phyloP scores from a whole-genome alignment of 208 protist genomes.

The Porcisia hertigi region DNA sequence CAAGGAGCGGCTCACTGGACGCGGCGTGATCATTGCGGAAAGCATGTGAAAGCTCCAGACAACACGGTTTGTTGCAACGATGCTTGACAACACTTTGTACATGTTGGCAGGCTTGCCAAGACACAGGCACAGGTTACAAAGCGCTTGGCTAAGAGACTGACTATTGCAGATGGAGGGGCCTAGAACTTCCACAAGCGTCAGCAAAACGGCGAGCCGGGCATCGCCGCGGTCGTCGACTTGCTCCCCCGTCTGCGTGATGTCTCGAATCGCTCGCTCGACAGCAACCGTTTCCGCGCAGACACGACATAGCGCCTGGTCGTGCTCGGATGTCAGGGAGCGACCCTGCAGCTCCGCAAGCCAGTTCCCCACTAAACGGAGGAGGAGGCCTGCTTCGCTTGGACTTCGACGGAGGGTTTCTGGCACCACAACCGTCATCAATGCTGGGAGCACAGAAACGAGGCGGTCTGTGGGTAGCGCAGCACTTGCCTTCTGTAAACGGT shows the following conservation, averaged over 20 bases:
- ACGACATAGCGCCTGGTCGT: constrained; percentile 5
- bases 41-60: constrained; percentile 14
- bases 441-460: constrained; percentile 5
- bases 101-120: constrained; percentile 1
- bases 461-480: neutral
- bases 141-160: neutral
- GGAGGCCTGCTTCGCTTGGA: neutral
- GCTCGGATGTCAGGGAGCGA: constrained; percentile 1
- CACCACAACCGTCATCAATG: neutral
- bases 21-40: neutral
- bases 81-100: constrained; percentile 1
- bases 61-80: neutral
- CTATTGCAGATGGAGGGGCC: neutral
- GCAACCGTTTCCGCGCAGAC: constrained; percentile 7
- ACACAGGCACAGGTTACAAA: neutral
- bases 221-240: neutral
- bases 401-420: neutral
- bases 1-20: neutral
- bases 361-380: neutral
- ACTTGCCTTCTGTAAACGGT: constrained; percentile 11
- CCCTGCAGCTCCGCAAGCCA: constrained; percentile 13
- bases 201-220: constrained; percentile 1
- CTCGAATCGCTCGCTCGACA: neutral
- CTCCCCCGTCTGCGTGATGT: neutral
- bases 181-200: constrained; percentile 1